These are phyloP conservation scores for Blastocystis sp. DNA, from an alignment of 352 stramenopile species.

Conservation along the genomic window DNA sequence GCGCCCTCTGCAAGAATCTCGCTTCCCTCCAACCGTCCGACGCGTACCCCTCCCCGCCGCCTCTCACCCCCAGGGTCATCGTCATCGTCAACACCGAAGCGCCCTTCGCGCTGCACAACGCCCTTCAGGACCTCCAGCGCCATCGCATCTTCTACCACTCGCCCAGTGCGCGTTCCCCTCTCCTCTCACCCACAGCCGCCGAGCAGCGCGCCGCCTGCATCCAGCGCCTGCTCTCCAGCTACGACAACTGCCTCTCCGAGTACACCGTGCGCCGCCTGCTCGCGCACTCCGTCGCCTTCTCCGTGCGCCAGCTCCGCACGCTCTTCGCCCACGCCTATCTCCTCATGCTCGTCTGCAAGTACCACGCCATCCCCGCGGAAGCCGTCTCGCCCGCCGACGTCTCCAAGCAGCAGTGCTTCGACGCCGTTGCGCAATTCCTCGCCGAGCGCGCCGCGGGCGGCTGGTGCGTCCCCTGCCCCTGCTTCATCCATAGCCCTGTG, in stretches of 20 bases:
- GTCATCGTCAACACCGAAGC: neutral
- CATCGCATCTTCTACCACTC: constrained; percentile 1
- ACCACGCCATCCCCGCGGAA: neutral
- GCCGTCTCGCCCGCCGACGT: neutral
- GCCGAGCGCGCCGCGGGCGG: neutral
- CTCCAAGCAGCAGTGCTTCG: neutral
- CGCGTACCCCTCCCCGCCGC: no score
- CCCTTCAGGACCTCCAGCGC: neutral
- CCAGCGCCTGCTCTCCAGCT: constrained; percentile 11
- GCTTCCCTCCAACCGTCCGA: neutral
- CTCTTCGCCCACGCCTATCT: constrained; percentile 26
- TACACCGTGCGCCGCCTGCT: neutral
- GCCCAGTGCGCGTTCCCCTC: neutral
- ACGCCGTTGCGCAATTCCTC: neutral
- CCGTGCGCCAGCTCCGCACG: neutral
- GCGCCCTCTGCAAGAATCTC: neutral
- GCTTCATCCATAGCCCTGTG: neutral
- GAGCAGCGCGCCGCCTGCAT: neutral
- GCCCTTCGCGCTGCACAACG: constrained; percentile 6
- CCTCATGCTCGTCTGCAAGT: constrained; percentile 27
- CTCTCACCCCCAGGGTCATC: neutral
- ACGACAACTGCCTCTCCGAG: constrained; percentile 15
- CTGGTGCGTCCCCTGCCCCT: neutral
- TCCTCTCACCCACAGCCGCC: neutral
- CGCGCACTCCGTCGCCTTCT: constrained; percentile 9